Evolutionary conservation across 1,284 basidiomycete species (phyloP).

Genomic region (Malassezia japonica): DNA sequence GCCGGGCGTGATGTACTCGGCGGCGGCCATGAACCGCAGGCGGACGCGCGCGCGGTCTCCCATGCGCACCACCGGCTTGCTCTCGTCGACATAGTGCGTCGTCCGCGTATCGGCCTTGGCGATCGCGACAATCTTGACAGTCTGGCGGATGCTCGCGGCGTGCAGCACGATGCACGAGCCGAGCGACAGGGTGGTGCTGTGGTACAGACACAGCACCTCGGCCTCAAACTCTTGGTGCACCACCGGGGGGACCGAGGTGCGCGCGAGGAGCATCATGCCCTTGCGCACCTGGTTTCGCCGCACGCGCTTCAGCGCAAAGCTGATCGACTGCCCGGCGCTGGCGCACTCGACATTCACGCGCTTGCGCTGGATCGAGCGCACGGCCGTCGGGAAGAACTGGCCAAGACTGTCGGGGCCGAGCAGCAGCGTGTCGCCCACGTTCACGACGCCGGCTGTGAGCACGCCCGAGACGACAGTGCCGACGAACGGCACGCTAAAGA

Average conservation of each 20-base stretch:
- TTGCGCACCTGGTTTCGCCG: constrained; percentile 74
- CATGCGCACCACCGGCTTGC: constrained; percentile 43
- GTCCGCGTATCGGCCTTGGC: constrained; percentile 26
- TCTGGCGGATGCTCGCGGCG: constrained; percentile 43
- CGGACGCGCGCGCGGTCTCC: constrained; percentile 41
- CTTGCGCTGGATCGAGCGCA: constrained; percentile 92
- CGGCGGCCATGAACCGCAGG: constrained; percentile 36
- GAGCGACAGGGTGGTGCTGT: constrained; percentile 39
- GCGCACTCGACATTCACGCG: constrained; percentile 71
- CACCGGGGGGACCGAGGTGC: constrained; percentile 25
- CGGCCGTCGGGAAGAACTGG: constrained; percentile 67
- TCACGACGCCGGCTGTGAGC: constrained; percentile 52
- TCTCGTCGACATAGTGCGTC: neutral
- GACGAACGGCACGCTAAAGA: constrained; percentile 69
- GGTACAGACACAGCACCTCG: constrained; percentile 45
- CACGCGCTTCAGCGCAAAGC: constrained; percentile 82
- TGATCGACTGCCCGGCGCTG: constrained; percentile 85
- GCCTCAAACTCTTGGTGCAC: constrained; percentile 41
- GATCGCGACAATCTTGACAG: constrained; percentile 39
- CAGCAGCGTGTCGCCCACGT: constrained; percentile 60
- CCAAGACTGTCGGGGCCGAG: constrained; percentile 90
- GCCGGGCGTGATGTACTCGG: constrained; percentile 42
- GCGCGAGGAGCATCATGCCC: constrained; percentile 59
- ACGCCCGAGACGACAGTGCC: constrained; percentile 93
- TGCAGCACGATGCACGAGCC: constrained; percentile 47